Base-by-base conservation (phyloP, 352 stramenopile genomes). In the Phytophthora sp. region DNA sequence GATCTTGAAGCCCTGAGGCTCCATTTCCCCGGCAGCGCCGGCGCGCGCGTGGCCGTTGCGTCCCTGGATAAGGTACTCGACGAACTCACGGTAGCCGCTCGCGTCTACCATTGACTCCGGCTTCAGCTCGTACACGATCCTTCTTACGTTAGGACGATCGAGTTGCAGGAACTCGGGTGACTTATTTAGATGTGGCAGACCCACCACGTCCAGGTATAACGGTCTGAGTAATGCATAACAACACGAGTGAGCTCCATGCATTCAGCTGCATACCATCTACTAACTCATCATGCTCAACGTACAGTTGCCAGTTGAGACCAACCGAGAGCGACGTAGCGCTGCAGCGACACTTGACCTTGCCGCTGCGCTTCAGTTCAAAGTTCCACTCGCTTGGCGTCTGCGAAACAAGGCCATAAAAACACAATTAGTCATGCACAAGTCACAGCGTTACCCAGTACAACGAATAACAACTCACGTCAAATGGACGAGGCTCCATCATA, bases 161-260 rank as follows among this genome's bases (percentile, higher is more conserved):
- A 91, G 55, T 63, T 88, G 80, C 50, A 94, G 64, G 49, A 94
- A 94, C 43, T 89, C 72, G 10, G 64, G 39, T 13, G 76, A 91
- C 46, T 82, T 78, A 44, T 59, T 69, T 32, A 94, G 38, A n/a
- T 81, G 81, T 12, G 85, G 83, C 20, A 92, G 54, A 44, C 82
- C 66, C 15, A 84, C 64, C 15, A 94, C 77, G 42, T 92, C 73
- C 42, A 94, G 54, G 57, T 76, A 74, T 51, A 84, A 43, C 1
- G 85, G 85, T 13, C 85, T 94, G 53, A 21, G 61, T 3, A 67
- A 15, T 35, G 39, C 35, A 32, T 15, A 46, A 23, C 35, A 3
- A 37, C 49, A 59, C 38, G 13, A 20, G 46, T 54, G 13, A 71
- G 43, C n/a, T n/a, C n/a, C n/a, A n/a, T n/a, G n/a, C n/a, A n/a